phyloP scores from a whole-genome alignment of 345 rosid species.

The Eucalyptus melliodora region DNA sequence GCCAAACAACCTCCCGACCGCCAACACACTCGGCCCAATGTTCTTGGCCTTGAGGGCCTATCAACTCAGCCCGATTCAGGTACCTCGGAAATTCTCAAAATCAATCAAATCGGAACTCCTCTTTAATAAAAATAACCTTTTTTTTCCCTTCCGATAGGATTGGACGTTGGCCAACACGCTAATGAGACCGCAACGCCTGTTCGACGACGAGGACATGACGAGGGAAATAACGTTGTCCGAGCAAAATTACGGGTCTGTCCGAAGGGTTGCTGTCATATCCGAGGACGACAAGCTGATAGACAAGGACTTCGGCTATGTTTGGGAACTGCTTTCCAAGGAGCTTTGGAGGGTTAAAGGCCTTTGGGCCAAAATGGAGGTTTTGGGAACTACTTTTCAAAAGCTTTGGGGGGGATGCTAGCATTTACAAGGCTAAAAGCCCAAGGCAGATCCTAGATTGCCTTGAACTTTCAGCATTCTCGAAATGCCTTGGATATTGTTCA shows the following conservation, averaged over 20 bases:
- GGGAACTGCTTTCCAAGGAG: accelerated
- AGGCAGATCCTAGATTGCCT: no score
- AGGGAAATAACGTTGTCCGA: conserved; percentile 14
- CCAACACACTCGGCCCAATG: conserved; percentile 16
- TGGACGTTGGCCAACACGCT: conserved; percentile 23
- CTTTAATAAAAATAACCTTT: background rate
- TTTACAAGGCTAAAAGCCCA: no score
- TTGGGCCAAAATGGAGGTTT: no score
- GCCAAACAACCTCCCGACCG: conserved; percentile 20
- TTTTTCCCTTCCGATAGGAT: conserved; percentile 5
- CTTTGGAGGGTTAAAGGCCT: no score
- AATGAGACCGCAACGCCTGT: conserved; percentile 21
- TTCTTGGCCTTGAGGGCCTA: conserved; percentile 11
- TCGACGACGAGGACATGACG: conserved; percentile 17
- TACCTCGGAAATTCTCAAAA: background rate
- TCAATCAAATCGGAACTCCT: background rate
- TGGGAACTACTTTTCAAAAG: no score
- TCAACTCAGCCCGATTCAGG: conserved; percentile 41
- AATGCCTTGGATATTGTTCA: no score
- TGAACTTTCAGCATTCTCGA: no score
- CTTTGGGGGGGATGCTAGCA: no score
- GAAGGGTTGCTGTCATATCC: conserved; percentile 20
- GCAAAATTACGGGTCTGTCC: conserved; percentile 23
- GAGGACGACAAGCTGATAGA: conserved; percentile 10
- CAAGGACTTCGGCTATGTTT: background rate